phyloP scores from a whole-genome alignment of 1,139 yeast species.

The Magnusiomyces magnusii region DNA sequence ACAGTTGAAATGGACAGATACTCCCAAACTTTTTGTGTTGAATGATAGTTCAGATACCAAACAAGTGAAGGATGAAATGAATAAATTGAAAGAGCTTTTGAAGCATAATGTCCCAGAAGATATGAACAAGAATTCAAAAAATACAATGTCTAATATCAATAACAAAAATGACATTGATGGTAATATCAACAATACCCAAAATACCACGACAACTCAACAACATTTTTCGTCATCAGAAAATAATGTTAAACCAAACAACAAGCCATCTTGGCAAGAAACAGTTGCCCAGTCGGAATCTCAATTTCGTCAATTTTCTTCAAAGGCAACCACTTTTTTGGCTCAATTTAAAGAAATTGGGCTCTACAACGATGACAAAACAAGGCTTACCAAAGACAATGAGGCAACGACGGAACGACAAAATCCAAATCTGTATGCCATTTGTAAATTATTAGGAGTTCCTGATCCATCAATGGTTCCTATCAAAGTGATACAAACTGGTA shows the following conservation, averaged over 20 bases:
- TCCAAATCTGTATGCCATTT: background rate
- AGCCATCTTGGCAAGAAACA: background rate
- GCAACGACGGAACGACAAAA: background rate
- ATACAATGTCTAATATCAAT: background rate
- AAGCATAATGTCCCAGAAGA: background rate
- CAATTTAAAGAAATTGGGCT: background rate
- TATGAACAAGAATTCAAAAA: background rate
- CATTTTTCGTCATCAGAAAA: too few relatives aligned
- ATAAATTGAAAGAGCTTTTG: background rate
- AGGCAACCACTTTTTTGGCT: background rate
- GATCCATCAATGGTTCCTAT: background rate
- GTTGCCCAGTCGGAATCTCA: background rate
- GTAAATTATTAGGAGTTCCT: background rate
- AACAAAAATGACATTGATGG: background rate
- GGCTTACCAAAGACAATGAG: background rate
- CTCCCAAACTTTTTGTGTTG: background rate
- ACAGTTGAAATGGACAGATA: constrained; percentile 9
- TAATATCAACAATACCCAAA: too few relatives aligned
- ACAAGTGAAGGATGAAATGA: background rate
- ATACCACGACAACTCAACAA: too few relatives aligned
- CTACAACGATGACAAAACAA: background rate
- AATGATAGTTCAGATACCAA: constrained; percentile 2
- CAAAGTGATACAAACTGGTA: background rate
- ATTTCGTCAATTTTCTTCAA: background rate
- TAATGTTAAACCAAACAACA: too few relatives aligned